Evolutionary conservation across 306 rosid genomes (phyloP).

Genomic region (Castanea mollissima): DNA sequence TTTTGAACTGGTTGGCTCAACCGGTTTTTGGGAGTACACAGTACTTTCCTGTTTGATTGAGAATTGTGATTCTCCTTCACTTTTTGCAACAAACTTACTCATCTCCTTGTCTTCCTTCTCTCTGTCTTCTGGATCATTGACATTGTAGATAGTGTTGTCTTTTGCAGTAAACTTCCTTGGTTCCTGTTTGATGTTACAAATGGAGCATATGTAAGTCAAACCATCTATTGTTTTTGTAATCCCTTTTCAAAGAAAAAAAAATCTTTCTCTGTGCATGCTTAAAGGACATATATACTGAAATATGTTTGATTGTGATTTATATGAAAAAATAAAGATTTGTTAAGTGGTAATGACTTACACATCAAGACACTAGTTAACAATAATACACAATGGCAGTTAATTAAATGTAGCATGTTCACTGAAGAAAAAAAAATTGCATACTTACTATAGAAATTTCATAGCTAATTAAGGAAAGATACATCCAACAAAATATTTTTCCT

Average conservation of each 20-base stretch:
- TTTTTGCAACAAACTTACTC: constrained; percentile 8
- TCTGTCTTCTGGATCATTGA: constrained; percentile 9
- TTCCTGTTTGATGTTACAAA: constrained; percentile 29
- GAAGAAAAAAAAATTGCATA: not conserved
- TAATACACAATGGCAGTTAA: not conserved
- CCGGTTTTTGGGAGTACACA: constrained; percentile 5
- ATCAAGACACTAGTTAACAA: not conserved
- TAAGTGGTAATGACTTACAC: not conserved
- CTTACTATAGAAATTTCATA: not conserved
- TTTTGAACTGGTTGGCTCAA: not conserved
- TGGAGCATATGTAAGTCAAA: not conserved
- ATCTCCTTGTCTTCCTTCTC: constrained; percentile 15
- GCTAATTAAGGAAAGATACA: not conserved
- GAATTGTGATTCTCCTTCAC: constrained; percentile 17
- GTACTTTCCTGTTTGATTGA: constrained; percentile 4
- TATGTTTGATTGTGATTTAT: too few species aligned
- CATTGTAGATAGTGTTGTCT: not conserved
- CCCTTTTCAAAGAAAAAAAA: not conserved
- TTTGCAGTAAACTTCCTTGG: constrained; percentile 22
- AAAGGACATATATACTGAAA: too few species aligned
- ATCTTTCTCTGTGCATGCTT: too few species aligned
- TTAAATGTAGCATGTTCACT: not conserved
- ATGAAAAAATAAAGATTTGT: too few species aligned
- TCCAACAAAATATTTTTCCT: not conserved
- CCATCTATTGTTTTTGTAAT: not conserved